A percentile compares a stretch with the other conserved stretches of the same genome.
phyloP scores from a whole-genome alignment of 2,329 filamentous ascomycete species.

The Fusarium subglutinans region DNA sequence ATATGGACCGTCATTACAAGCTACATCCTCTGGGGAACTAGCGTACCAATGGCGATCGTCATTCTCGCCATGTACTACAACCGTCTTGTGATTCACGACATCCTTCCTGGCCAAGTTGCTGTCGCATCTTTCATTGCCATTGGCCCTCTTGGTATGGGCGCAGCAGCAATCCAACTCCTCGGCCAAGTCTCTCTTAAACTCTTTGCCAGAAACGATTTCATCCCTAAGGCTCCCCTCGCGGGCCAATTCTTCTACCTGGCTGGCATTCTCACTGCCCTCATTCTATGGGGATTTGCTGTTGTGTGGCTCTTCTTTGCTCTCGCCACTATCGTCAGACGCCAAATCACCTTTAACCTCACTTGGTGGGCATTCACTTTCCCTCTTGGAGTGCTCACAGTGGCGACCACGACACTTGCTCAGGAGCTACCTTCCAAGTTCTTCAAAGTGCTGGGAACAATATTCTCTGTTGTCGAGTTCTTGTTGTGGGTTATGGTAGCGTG shows the following conservation, averaged over 20 bases:
- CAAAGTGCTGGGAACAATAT: conserved; percentile 41
- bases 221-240: conserved; percentile 53
- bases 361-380: conserved; percentile 54
- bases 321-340: conserved; percentile 40
- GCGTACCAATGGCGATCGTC: conserved; percentile 60
- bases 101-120: conserved; percentile 68
- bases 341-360: conserved; percentile 50
- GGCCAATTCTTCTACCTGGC: conserved; percentile 65
- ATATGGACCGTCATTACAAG: conserved; percentile 65
- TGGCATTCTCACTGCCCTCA: conserved; percentile 52
- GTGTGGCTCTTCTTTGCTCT: conserved; percentile 49
- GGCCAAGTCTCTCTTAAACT: conserved; percentile 51
- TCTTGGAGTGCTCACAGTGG: conserved; percentile 47
- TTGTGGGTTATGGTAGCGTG: conserved; percentile 31
- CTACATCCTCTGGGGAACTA: conserved; percentile 71
- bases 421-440: conserved; percentile 47
- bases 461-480: conserved; percentile 28
- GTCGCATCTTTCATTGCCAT: conserved; percentile 71
- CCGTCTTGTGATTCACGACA: conserved; percentile 66
- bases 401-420: conserved; percentile 43
- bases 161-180: conserved; percentile 59
- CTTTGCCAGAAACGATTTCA: conserved; percentile 45
- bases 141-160: conserved; percentile 70
- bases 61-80: conserved; percentile 70
- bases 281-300: conserved; percentile 49